Base-by-base conservation (phyloP, 2,329 filamentous ascomycete species). In the Cordyceps cicadae region DNA sequence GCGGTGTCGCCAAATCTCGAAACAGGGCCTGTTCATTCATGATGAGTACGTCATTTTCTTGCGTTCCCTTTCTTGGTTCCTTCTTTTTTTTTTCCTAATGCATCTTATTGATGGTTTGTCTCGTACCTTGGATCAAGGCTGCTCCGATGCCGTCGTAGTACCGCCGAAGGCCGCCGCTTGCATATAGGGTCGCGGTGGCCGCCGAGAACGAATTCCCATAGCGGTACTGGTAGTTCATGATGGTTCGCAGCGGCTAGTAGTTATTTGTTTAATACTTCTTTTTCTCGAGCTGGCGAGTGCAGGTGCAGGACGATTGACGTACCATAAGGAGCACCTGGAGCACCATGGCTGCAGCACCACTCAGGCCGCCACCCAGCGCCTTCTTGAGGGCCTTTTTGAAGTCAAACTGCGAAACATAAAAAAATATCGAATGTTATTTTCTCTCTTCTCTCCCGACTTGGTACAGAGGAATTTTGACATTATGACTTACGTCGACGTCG, bases 221-320 rank as follows among this genome's bases (percentile, higher is more conserved):
- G 2, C 77, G 77, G 58, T 80, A 80, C 62, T 80, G 77, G 50
- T 79, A 80, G 66, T 80, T 80, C 77, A 80, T 80, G 14, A 79
- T 77, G 0, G 77, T 80, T 5, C 77, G 73, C 3, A 80, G 67
- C 3, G 77, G 78, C 77, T 79, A 52, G 4, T 1, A 1, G 2
- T 8, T n/a, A 32, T 15, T n/a, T 1, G 0, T 7, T 1, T 11
- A 1, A 24, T 9, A 2, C 21, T 5, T 14, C 15, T 26, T 5
- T 14, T 26, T 26, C 24, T 8, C 5, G 24, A 7, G 14, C 32
- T 9, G 17, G 12, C 52, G 26, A 3, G 8, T 15, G 32, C 12
- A 7, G 11, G 17, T 5, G 0, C 0, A 0, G 2, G 39, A 9
- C n/a, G 8, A 24, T 24, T 24, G 24, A 14, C 63, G 3, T 70